phyloP scores from a whole-genome alignment of 306 rosid species.

The Quercus glauca region DNA sequence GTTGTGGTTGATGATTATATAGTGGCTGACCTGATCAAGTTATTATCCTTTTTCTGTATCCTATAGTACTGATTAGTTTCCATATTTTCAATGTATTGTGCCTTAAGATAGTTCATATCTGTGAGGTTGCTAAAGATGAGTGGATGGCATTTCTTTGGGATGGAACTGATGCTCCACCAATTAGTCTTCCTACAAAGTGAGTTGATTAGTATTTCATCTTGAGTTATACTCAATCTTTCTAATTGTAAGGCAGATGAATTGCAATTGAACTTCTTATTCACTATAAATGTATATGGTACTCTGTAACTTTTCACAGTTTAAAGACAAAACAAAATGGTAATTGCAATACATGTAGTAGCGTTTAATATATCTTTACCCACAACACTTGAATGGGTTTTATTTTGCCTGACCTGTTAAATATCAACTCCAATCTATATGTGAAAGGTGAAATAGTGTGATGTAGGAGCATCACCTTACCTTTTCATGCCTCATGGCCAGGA shows the following conservation, averaged over 20 bases:
- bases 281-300: slow-evolving; percentile 1
- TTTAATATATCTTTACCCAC: neutral
- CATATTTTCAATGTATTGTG: slow-evolving; percentile 10
- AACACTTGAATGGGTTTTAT: neutral
- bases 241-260: no score
- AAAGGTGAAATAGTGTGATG: neutral
- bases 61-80: slow-evolving; percentile 19
- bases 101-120: slow-evolving; percentile 51
- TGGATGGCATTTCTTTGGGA: slow-evolving; percentile 72
- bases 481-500: neutral
- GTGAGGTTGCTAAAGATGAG: slow-evolving; percentile 32
- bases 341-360: slow-evolving; percentile 5
- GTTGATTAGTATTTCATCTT: slow-evolving; percentile 23
- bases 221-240: neutral
- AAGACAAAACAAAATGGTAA: neutral
- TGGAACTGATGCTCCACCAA: slow-evolving; percentile 68
- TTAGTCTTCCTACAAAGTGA: slow-evolving; percentile 42
- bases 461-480: neutral
- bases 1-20: neutral
- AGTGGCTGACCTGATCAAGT: slow-evolving; percentile 5
- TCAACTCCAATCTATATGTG: neutral
- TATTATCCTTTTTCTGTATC: neutral
- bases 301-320: neutral
- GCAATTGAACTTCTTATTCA: neutral
- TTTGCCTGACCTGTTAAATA: slow-evolving; percentile 1